phyloP scores from a whole-genome alignment of 805 yeast species.

The Saturnispora besseyi region DNA sequence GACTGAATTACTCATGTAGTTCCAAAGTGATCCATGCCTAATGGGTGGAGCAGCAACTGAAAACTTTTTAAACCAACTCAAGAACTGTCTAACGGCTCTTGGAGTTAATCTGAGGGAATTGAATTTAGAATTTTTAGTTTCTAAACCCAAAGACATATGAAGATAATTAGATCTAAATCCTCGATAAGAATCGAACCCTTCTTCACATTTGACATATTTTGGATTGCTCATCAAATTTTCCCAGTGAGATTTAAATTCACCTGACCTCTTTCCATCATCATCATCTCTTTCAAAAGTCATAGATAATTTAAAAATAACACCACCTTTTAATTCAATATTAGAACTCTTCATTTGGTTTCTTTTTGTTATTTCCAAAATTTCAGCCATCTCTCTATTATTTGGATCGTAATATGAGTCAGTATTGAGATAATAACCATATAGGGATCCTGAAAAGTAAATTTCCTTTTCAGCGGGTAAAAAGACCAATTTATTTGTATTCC shows the following conservation, averaged over 20 bases:
- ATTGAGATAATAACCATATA: slow-evolving; percentile 21
- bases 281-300: slow-evolving; percentile 44
- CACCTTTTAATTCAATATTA: slow-evolving; percentile 52
- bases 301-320: slow-evolving; percentile 49
- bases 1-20: slow-evolving; percentile 40
- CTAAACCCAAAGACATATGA: slow-evolving; percentile 54
- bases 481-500: slow-evolving; percentile 46
- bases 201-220: slow-evolving; percentile 33
- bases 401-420: slow-evolving; percentile 13
- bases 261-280: slow-evolving; percentile 29
- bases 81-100: slow-evolving; percentile 51
- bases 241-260: slow-evolving; percentile 46
- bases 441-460: slow-evolving; percentile 15
- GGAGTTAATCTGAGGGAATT: slow-evolving; percentile 75
- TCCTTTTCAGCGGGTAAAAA: slow-evolving; percentile 34
- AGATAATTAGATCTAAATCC: slow-evolving; percentile 73
- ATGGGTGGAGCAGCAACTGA: slow-evolving; percentile 69
- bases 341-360: slow-evolving; percentile 36
- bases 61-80: slow-evolving; percentile 77
- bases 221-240: slow-evolving; percentile 49
- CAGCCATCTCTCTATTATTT: slow-evolving; percentile 1
- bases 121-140: slow-evolving; percentile 27
- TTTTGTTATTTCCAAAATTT: slow-evolving; percentile 3
- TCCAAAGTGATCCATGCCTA: slow-evolving; percentile 63
- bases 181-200: slow-evolving; percentile 62